Conservation (phyloP, 2,329 filamentous ascomycete species). For the Fusarium ambrosium region DNA sequence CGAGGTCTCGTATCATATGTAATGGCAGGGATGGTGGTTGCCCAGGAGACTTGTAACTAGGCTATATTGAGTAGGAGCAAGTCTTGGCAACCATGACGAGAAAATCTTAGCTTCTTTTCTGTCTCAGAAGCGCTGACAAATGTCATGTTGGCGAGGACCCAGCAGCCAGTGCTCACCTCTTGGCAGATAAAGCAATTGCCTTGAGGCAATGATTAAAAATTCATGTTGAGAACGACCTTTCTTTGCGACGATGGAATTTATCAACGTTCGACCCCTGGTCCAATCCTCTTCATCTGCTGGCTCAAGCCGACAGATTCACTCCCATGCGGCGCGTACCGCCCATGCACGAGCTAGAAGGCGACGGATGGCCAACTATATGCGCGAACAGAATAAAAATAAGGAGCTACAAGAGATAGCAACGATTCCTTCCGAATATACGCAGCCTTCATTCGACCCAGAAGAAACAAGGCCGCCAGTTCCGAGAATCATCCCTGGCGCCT, state of each 20-base stretch:
- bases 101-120: neutral
- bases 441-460: neutral
- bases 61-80: constrained; percentile 30
- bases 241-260: constrained; percentile 14
- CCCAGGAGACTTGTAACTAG: constrained; percentile 6
- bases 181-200: neutral
- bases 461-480: neutral
- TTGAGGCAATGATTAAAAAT: neutral
- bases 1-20: constrained; percentile 36
- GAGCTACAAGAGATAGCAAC: neutral
- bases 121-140: constrained; percentile 22
- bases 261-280: constrained; percentile 14
- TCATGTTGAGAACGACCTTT: neutral
- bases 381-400: neutral
- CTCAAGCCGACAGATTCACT: constrained; percentile 21
- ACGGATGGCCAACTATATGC: neutral
- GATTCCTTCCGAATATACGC: neutral
- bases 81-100: constrained; percentile 22
- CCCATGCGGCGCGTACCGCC: constrained; percentile 28
- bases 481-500: neutral
- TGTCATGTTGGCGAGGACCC: neutral
- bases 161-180: neutral
- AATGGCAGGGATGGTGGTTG: neutral
- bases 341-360: constrained; percentile 19
- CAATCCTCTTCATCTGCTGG: neutral